Base-by-base conservation (phyloP, 2,329 filamentous ascomycete species). In the Pseudohalonectria lignicola region DNA sequence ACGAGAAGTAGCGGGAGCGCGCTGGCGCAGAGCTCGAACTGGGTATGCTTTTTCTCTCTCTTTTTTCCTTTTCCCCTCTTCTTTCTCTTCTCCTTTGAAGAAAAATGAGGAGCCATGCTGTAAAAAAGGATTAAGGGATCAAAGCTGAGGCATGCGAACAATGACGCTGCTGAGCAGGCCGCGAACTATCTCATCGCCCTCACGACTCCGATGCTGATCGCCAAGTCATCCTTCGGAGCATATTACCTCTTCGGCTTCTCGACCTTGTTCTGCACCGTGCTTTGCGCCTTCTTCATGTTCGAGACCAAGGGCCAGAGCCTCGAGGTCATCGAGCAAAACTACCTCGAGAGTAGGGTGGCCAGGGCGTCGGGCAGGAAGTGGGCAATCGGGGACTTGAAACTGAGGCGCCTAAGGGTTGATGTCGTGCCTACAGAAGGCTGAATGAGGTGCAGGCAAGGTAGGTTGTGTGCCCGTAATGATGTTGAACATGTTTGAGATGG, bases 1-100 rank as follows among this genome's bases (percentile, higher is more conserved):
- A 76, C 71, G 1, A 59, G 74, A 2, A 72, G 69, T 2, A 67
- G 65, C 12, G 72, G 71, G 1, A 71, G 67, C 0, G 67, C 64
- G 34, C 50, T 76, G 20, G 71, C 69, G 1, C 66, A 74, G 40
- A 66, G 69, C 3, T 60, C 63, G 13, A 73, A 74, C 34, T 76
- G 70, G 61, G 59, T 63, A 33, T 20, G 17, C 1, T 15, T 15
- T 12, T n/a, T 21, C 16, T 16, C 20, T n/a, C 3, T 18, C 15
- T 13, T 16, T 28, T 7, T 30, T 23, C n/a, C n/a, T n/a, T n/a
- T n/a, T n/a, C n/a, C n/a, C n/a, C 7, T n/a, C 15, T 26, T n/a
- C 6, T 16, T 5, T 16, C 6, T 6, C 9, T 26, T 26, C 31
- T 39, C n/a, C n/a, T n/a, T n/a, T n/a, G n/a, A n/a, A n/a, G n/a